Percentiles rank a stretch among this genome's conserved stretches.
Evolutionary conservation across 2,329 filamentous ascomycete genomes (phyloP).

Genomic region (Ophiostoma quercus): DNA sequence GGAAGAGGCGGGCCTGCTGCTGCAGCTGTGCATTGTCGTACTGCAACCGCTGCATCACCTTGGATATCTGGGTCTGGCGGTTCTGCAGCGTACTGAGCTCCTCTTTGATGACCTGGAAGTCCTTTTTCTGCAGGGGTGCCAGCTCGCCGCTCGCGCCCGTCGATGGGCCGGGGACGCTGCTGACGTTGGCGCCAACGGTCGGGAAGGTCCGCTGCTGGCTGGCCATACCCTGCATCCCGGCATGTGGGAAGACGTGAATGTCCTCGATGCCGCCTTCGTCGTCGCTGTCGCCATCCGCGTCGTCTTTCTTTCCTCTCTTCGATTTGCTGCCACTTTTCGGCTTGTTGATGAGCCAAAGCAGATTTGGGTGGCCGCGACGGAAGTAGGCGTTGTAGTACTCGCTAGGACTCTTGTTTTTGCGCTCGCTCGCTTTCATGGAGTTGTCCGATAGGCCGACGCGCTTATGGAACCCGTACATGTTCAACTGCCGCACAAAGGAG

Average conservation of each 20-base stretch:
- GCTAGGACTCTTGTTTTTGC: constrained; percentile 95
- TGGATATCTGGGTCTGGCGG: constrained; percentile 80
- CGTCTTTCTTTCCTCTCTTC: constrained; percentile 57
- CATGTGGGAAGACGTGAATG: constrained; percentile 28
- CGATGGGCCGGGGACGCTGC: not conserved
- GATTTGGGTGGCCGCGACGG: constrained; percentile 82
- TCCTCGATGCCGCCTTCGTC: constrained; percentile 60
- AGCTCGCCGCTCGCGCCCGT: constrained; percentile 36
- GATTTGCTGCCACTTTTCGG: constrained; percentile 66
- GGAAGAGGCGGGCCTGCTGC: constrained; percentile 81
- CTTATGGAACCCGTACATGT: constrained; percentile 99
- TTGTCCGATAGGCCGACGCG: constrained; percentile 89
- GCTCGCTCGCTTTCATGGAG: constrained; percentile 93
- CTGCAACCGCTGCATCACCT: constrained; percentile 72
- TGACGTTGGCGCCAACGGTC: constrained; percentile 27
- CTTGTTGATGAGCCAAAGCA: constrained; percentile 95
- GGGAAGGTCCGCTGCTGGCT: constrained; percentile 33
- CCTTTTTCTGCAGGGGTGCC: constrained; percentile 58
- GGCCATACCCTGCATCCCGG: constrained; percentile 26
- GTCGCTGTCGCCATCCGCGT: constrained; percentile 65
- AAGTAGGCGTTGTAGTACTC: constrained; percentile 98
- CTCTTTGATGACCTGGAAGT: constrained; percentile 69
- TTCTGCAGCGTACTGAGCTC: constrained; percentile 78
- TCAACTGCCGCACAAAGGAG: constrained; percentile 89
- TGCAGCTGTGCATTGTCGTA: constrained; percentile 84